phyloP scores from a whole-genome alignment of 192 early-diverging fungal species.

The Coemansia sp. region DNA sequence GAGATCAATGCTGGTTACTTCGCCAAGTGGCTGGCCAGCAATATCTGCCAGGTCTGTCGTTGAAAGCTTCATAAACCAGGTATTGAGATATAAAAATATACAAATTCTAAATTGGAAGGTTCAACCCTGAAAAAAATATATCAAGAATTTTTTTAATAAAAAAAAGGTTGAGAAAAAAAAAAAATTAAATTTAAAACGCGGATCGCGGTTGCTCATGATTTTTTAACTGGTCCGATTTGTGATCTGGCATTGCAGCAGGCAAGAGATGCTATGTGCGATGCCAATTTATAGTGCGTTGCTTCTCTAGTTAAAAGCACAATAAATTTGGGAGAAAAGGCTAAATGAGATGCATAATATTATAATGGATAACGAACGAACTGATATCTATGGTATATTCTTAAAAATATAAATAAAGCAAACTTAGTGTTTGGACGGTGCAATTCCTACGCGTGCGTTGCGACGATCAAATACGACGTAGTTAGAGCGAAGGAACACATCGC shows the following conservation, averaged over 20 bases:
- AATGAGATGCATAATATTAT: too few relatives aligned
- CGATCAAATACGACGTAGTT: conserved; percentile 70
- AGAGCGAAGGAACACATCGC: conserved; percentile 69
- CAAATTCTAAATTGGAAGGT: background rate
- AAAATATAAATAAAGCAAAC: background rate
- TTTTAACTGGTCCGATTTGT: too few relatives aligned
- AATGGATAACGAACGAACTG: too few relatives aligned
- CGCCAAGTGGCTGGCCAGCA: conserved; percentile 17
- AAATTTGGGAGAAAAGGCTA: too few relatives aligned
- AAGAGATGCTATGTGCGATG: too few relatives aligned
- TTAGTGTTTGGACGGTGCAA: conserved; percentile 60
- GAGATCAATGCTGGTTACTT: conserved; percentile 59
- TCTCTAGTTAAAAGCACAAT: too few relatives aligned
- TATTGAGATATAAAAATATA: background rate
- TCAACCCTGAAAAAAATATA: background rate
- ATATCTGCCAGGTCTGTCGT: conserved; percentile 22
- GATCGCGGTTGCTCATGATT: background rate
- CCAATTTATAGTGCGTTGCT: too few relatives aligned
- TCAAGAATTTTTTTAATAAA: background rate
- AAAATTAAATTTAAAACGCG: background rate
- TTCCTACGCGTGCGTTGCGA: conserved; percentile 58
- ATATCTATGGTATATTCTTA: background rate
- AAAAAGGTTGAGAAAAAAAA: background rate
- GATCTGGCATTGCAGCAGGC: too few relatives aligned
- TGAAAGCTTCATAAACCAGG: conserved; percentile 32